Conservation (phyloP, 2,329 filamentous ascomycete genomes). For the Fusarium compactum region DNA sequence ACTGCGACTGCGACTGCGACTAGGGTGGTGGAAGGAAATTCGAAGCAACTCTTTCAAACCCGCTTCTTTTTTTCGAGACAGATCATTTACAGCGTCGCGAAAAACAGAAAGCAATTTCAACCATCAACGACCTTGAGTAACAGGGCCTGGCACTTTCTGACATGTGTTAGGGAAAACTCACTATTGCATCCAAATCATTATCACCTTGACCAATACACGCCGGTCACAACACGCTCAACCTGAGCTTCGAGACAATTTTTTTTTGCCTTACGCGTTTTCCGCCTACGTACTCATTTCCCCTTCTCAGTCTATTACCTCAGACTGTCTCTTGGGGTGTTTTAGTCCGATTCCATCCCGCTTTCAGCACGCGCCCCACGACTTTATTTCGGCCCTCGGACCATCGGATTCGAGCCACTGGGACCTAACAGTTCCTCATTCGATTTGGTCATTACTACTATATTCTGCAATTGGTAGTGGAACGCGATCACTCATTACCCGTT, state of each 20-base stretch:
- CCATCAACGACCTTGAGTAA: conserved; percentile 25
- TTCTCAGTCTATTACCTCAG: conserved; percentile 25
- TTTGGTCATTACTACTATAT: conserved; percentile 15
- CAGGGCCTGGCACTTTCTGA: conserved; percentile 11
- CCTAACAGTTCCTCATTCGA: conserved; percentile 32
- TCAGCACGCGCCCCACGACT: conserved; percentile 40
- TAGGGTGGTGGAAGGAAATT: conserved; percentile 39
- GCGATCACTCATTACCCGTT: conserved; percentile 4
- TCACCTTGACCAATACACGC: conserved; percentile 21
- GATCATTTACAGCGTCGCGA: conserved; percentile 35
- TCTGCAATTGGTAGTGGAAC: conserved; percentile 27
- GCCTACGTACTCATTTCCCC: conserved; percentile 30
- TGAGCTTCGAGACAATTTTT: conserved; percentile 7
- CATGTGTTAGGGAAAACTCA: conserved; percentile 5
- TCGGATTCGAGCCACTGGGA: conserved; percentile 36
- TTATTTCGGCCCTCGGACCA: conserved; percentile 40
- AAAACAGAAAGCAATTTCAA: conserved; percentile 24
- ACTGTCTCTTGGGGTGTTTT: conserved; percentile 24
- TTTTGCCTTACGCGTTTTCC: conserved; percentile 27
- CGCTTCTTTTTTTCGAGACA: conserved; percentile 40
- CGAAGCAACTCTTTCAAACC: conserved; percentile 31
- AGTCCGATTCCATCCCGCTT: conserved; percentile 35
- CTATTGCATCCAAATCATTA: conserved; percentile 6
- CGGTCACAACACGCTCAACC: conserved; percentile 19
- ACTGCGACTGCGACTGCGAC: conserved; percentile 19